phyloP scores from a whole-genome alignment of 2,329 filamentous ascomycete species.

The Coniella lustricola region DNA sequence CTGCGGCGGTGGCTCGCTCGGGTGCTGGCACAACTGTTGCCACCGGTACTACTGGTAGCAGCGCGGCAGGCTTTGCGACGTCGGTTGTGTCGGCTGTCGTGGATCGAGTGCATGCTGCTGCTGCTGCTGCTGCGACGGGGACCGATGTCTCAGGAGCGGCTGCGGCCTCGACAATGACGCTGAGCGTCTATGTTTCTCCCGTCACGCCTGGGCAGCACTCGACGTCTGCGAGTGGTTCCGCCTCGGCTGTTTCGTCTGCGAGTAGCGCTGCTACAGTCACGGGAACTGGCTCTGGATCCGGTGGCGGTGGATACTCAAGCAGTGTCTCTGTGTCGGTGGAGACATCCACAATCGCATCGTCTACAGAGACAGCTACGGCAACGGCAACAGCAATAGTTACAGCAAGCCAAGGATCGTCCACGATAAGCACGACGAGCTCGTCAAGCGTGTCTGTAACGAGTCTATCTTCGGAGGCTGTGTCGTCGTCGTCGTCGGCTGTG shows the following conservation, averaged over 20 bases:
- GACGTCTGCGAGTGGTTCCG: not conserved
- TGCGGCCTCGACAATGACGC: not conserved
- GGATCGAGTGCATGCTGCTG: no score
- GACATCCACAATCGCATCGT: not conserved
- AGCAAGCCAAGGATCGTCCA: no score
- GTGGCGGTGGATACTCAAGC: constrained; percentile 1
- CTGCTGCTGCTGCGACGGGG: not conserved
- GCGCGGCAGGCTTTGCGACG: not conserved
- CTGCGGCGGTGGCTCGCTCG: not conserved
- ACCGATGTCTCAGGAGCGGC: not conserved
- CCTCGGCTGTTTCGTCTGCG: not conserved
- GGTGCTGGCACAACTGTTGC: not conserved
- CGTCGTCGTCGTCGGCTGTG: no score
- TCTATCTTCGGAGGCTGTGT: no score
- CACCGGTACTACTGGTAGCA: not conserved
- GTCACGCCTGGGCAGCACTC: not conserved
- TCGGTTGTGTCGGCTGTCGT: no score
- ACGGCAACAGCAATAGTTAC: no score
- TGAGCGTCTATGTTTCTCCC: not conserved
- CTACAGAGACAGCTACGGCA: not conserved
- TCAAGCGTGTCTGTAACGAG: no score
- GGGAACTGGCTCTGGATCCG: constrained; percentile 1
- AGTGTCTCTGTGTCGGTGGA: not conserved
- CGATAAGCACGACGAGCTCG: no score
- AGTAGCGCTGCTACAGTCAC: not conserved